Evolutionary conservation across 2,329 filamentous ascomycete species (phyloP), one percentile per base, ranked within the genome.

Genomic region (Alternaria tenuissima): DNA sequence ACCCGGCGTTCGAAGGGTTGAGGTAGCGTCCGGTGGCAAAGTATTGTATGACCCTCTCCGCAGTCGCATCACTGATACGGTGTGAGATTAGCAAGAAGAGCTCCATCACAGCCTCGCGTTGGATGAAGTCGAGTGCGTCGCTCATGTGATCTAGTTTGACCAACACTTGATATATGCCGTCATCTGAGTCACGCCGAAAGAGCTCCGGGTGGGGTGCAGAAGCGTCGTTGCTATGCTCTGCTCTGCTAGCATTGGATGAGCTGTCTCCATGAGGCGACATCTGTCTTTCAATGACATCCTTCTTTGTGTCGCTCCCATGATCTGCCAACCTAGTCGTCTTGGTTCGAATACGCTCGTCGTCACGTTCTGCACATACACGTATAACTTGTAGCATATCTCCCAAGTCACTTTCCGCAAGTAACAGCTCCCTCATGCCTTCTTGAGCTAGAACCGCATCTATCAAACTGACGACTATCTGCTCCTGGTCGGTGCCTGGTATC

Each of bases 21-120:
- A 91, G 91, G 68, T 87, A 89, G 46, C 89, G 84, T 64, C 90
- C 89, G 54, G 91, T 87, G 56, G 85, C 84, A 64, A 89, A 91
- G 72, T 91, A 88, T 44, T 87, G 85, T 43, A 93, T 83, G 24
- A 92, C 85, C 11, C 89, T 81, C 47, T 84, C 85, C 2, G 86
- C 88, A 8, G 87, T 86, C 4, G 86, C 85, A 70, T 93, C 88
- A 6, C 88, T 88, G 8, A 93, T 82, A 36, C 87, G 83, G 16
- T 81, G 79, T 55, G 89, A 86, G 16, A 91, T 84, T 24, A 84
- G 81, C 30, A 87, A 82, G 62, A 93, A 88, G 68, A 93, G 90
- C 20, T 84, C 80, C 76, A 93, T 86, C 52, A 91, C 87, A 18
- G 86, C 85, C 61, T 89, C 87, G 54, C 86, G 86, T 59, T 91